These are phyloP conservation scores for Cymodocea nodosa DNA, from an alignment of 116 monocot genomes.

Conservation along the genomic window DNA sequence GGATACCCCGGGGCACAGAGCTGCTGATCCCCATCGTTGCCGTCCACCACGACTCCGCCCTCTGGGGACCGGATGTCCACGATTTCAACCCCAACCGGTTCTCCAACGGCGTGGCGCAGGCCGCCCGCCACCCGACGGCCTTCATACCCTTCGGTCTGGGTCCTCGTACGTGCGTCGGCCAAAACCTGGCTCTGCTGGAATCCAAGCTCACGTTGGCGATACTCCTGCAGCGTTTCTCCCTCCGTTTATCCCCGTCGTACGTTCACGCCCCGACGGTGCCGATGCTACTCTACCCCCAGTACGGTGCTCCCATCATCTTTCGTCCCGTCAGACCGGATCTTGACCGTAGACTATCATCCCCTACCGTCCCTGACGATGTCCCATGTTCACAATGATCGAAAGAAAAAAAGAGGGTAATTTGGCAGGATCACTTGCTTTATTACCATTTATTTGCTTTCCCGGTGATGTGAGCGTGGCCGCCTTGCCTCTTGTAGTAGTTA, in stretches of 20 bases:
- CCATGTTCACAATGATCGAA: too few relatives aligned
- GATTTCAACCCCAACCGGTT: slow-evolving; percentile 84
- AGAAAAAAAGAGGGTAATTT: too few relatives aligned
- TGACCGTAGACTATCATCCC: neutral
- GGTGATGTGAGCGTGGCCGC: too few relatives aligned
- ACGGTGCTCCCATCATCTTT: slow-evolving; percentile 78
- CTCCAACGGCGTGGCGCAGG: slow-evolving; percentile 41
- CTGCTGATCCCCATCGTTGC: slow-evolving; percentile 88
- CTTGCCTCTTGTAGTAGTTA: too few relatives aligned
- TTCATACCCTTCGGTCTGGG: slow-evolving; percentile 98
- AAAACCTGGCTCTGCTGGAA: slow-evolving; percentile 71
- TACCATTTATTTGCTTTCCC: too few relatives aligned
- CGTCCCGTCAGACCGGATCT: slow-evolving; percentile 5
- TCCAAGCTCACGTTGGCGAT: slow-evolving; percentile 76
- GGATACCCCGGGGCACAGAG: slow-evolving; percentile 59
- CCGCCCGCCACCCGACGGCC: slow-evolving; percentile 49
- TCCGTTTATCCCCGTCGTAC: slow-evolving; percentile 58
- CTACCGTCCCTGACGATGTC: too few relatives aligned
- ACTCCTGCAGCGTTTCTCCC: slow-evolving; percentile 60
- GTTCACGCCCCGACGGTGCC: slow-evolving; percentile 86
- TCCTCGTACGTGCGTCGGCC: slow-evolving; percentile 90
- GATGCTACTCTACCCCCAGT: slow-evolving; percentile 91
- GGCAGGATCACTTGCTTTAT: too few relatives aligned
- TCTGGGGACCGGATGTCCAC: slow-evolving; percentile 81
- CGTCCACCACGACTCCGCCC: slow-evolving; percentile 66